These are phyloP conservation scores for Penicillium fuscoglaucum DNA, from an alignment of 2,329 filamentous ascomycete species.

Conservation along the genomic window DNA sequence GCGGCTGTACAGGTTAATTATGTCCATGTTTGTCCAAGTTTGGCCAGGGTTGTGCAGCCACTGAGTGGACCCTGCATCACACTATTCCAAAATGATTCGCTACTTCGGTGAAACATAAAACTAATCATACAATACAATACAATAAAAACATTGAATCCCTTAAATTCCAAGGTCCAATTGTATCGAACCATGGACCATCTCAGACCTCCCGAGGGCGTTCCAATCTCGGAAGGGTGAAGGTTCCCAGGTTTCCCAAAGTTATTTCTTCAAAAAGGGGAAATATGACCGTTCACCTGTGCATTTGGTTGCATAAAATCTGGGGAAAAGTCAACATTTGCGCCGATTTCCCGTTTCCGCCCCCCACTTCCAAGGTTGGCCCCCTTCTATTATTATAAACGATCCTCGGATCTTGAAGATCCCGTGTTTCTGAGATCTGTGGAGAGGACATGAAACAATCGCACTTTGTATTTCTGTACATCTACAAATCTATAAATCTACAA, in stretches of 20 bases:
- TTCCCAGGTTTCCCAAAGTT: neutral
- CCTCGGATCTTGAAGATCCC: neutral
- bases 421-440: constrained; percentile 1
- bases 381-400: neutral
- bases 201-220: neutral
- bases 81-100: constrained; percentile 5
- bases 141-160: neutral
- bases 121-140: neutral
- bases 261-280: neutral
- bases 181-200: neutral
- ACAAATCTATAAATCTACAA: no score
- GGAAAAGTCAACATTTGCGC: neutral
- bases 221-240: neutral
- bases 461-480: no score
- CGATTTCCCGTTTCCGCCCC: neutral
- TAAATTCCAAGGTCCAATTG: neutral
- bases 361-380: neutral
- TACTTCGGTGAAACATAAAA: neutral
- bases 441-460: no score
- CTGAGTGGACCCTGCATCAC: constrained; percentile 8
- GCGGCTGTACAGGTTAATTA: neutral
- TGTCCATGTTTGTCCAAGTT: neutral
- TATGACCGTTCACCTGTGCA: neutral
- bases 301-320: constrained; percentile 1
- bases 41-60: neutral